phyloP scores from a whole-genome alignment of 306 rosid species.

The Dalbergia cochinchinensis region DNA sequence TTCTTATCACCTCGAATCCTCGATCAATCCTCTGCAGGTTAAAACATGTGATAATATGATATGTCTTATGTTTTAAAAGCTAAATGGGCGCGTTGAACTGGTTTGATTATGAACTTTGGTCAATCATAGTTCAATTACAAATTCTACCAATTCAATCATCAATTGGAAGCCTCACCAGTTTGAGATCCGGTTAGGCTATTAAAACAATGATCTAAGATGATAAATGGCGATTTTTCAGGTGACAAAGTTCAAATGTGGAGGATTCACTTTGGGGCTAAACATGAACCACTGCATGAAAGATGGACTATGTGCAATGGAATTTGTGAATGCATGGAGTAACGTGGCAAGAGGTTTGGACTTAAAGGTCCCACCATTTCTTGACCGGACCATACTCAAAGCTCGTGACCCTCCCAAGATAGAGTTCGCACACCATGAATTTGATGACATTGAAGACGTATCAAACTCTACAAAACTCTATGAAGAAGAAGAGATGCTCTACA shows the following conservation, averaged over 20 bases:
- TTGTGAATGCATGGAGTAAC: slow-evolving; percentile 79
- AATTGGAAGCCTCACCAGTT: background rate
- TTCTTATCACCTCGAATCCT: too few relatives aligned
- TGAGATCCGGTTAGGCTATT: background rate
- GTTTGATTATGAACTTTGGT: too few relatives aligned
- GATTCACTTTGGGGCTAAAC: slow-evolving; percentile 69
- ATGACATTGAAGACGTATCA: slow-evolving; percentile 73
- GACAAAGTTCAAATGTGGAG: slow-evolving; percentile 87
- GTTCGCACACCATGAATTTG: slow-evolving; percentile 70
- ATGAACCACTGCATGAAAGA: slow-evolving; percentile 76
- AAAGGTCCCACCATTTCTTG: slow-evolving; percentile 61
- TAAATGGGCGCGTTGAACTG: too few relatives aligned
- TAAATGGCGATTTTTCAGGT: slow-evolving; percentile 48
- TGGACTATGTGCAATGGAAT: slow-evolving; percentile 77
- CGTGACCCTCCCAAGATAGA: slow-evolving; percentile 70
- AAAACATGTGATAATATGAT: too few relatives aligned
- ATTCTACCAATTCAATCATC: background rate
- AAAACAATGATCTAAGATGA: background rate
- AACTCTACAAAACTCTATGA: slow-evolving; percentile 54
- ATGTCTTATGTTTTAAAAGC: too few relatives aligned
- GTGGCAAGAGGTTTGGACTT: slow-evolving; percentile 71
- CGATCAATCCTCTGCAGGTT: too few relatives aligned
- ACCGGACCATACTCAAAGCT: slow-evolving; percentile 73
- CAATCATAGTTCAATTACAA: too few relatives aligned
- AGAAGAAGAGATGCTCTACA: slow-evolving; percentile 61